Evolutionary conservation across 2,329 filamentous ascomycete species (phyloP), one percentile per base, ranked within the genome.

Genomic region (Leptographium wingfieldii): DNA sequence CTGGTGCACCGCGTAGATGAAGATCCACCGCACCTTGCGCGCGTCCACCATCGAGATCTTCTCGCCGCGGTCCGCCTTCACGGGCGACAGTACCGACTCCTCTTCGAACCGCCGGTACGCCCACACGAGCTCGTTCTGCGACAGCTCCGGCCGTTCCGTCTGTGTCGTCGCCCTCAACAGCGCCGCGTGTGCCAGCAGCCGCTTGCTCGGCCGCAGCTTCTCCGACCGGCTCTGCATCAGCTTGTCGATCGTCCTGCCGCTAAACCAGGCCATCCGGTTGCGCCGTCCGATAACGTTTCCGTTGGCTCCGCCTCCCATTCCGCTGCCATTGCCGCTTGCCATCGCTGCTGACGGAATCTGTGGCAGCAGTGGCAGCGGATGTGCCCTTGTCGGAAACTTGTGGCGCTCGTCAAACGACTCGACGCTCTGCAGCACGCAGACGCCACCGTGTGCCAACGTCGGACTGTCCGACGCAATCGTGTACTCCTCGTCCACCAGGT

Each of bases 1-100:
- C 68, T 94, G 89, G 60, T 90, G 79, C 3, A 83, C 79, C 22
- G 83, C 80, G 66, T 92, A 92, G 7, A 92, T 79, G 43, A 92
- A 69, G 35, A 92, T 81, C 88, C 88, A 94, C 48, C 88, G 79
- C 19, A 91, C 80, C 70, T 90, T 92, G 49, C 89, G 82, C 1
- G 83, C 87, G 63, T 92, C 88, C 10, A 79, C 74, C 12, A 83
- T 72, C 0, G 80, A 79, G 1, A 86, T 68, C 66, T 81, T 84
- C 43, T 83, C 80, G 6, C 69, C 62, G 60, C 81, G 82, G 61
- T 86, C 81, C 0, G 74, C 73, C 62, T 80, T 83, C 25, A 74
- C 73, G 2, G 79, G 76, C 0, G 72, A 71, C 55, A 77, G 71
- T 25, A 80, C 69, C 9, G 76, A 77, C 7, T 82, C 77, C 58